Percentiles rank a stretch among this genome's conserved stretches.
phyloP scores from a whole-genome alignment of 1,284 basidiomycete genomes.

The Cerrena zonata region DNA sequence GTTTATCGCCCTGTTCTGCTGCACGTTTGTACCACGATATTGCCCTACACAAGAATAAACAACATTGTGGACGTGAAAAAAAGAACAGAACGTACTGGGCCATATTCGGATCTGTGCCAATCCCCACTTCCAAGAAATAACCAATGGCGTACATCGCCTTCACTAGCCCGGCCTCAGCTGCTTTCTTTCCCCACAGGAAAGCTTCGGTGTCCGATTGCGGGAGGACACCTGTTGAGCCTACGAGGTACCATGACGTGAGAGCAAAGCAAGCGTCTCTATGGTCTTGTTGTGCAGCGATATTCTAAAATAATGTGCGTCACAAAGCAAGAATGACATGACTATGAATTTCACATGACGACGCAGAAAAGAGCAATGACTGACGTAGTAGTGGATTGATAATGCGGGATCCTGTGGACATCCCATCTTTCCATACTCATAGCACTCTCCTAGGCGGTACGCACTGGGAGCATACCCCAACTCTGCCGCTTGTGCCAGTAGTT shows the following conservation, averaged over 20 bases:
- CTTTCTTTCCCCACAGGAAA: slow-evolving; percentile 88
- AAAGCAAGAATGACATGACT: slow-evolving; percentile 2
- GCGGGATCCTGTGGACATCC: slow-evolving; percentile 97
- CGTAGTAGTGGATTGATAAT: slow-evolving; percentile 97
- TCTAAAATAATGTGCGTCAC: too few species aligned
- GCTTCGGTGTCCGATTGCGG: slow-evolving; percentile 98
- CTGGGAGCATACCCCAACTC: slow-evolving; percentile 95
- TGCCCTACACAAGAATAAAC: slow-evolving; percentile 42
- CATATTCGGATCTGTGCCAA: slow-evolving; percentile 69
- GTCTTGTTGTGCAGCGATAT: slow-evolving; percentile 94
- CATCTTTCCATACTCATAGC: slow-evolving; percentile 99
- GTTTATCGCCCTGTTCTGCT: slow-evolving; percentile 91
- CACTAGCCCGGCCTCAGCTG: slow-evolving; percentile 80
- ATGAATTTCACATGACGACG: slow-evolving; percentile 3
- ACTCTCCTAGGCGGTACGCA: slow-evolving; percentile 93
- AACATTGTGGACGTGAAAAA: slow-evolving; percentile 1
- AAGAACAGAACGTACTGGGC: slow-evolving; percentile 44
- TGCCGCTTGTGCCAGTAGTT: slow-evolving; percentile 89
- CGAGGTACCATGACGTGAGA: slow-evolving; percentile 97
- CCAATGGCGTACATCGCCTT: slow-evolving; percentile 97
- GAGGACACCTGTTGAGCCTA: slow-evolving; percentile 93
- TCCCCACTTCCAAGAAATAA: slow-evolving; percentile 93
- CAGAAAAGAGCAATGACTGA: slow-evolving; percentile 36
- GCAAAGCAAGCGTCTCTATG: slow-evolving; percentile 98
- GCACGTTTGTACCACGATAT: slow-evolving; percentile 84